Conservation (phyloP, 768 basidiomycete genomes). For the Tremella mesenterica region DNA sequence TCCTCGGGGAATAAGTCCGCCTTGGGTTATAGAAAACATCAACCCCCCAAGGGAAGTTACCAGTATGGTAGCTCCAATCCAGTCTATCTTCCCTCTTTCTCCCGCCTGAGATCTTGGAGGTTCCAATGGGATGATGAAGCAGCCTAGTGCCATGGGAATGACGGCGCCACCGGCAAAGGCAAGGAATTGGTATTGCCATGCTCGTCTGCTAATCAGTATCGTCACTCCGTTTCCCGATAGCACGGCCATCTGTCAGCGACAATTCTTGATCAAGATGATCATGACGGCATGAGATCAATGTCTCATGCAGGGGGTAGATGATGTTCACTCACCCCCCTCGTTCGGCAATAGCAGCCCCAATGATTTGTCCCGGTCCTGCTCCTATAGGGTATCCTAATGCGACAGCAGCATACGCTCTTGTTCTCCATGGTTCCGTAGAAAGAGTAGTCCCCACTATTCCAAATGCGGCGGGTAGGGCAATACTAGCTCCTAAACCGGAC, state of each 20-base stretch:
- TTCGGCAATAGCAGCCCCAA: conserved; percentile 63
- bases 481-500: conserved; percentile 16
- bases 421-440: conserved; percentile 48
- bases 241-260: no score
- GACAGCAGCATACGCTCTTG: conserved; percentile 70
- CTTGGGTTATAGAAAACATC: conserved; percentile 63
- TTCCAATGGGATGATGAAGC: conserved; percentile 56
- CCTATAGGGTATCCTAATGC: conserved; percentile 74
- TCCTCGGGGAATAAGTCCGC: conserved; percentile 51
- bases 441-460: conserved; percentile 19
- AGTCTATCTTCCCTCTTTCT: conserved; percentile 53
- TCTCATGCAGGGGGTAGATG: no score
- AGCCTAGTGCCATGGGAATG: conserved; percentile 52
- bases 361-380: conserved; percentile 56
- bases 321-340: conserved; percentile 41
- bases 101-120: conserved; percentile 26
- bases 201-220: conserved; percentile 18
- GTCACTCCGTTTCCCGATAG: not conserved
- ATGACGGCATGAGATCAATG: no score
- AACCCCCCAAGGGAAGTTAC: conserved; percentile 60
- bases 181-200: conserved; percentile 65
- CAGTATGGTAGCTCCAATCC: conserved; percentile 62
- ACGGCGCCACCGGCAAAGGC: conserved; percentile 54
- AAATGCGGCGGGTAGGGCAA: conserved; percentile 18
- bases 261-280: no score